Evolutionary conservation across 768 basidiomycete species (phyloP).

Genomic region (Mycena pura): DNA sequence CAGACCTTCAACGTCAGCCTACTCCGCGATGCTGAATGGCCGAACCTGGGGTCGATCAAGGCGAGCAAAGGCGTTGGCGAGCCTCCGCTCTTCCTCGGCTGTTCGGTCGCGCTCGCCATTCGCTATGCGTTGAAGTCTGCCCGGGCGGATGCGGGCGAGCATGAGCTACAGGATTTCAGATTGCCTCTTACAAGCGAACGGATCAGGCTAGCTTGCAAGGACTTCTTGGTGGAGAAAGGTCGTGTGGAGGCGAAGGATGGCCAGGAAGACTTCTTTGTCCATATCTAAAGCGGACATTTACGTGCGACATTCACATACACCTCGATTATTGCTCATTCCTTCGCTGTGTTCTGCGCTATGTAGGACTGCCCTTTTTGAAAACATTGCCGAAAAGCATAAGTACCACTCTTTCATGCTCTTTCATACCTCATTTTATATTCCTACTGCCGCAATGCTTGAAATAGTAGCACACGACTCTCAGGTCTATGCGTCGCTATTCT

Average conservation of each 20-base stretch:
- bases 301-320: no score
- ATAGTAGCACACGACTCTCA: no score
- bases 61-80: slow-evolving; percentile 28
- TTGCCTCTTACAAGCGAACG: slow-evolving; percentile 26
- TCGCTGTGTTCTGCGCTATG: no score
- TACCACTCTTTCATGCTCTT: no score
- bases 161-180: slow-evolving; percentile 26
- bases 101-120: slow-evolving; percentile 28
- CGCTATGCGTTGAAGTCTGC: slow-evolving; percentile 26
- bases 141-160: slow-evolving; percentile 16
- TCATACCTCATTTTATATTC: no score
- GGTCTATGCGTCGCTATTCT: no score
- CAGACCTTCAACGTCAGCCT: slow-evolving; percentile 28
- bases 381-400: no score
- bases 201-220: slow-evolving; percentile 23
- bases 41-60: slow-evolving; percentile 28
- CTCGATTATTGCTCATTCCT: no score
- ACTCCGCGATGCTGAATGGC: slow-evolving; percentile 29
- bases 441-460: no score
- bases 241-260: slow-evolving; percentile 19
- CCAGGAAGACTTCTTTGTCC: slow-evolving; percentile 25
- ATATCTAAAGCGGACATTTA: slow-evolving; percentile 7
- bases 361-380: no score
- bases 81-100: slow-evolving; percentile 28
- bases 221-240: slow-evolving; percentile 23